Base-by-base conservation (phyloP, 2,329 filamentous ascomycete species). In the Colletotrichum eremochloae region DNA sequence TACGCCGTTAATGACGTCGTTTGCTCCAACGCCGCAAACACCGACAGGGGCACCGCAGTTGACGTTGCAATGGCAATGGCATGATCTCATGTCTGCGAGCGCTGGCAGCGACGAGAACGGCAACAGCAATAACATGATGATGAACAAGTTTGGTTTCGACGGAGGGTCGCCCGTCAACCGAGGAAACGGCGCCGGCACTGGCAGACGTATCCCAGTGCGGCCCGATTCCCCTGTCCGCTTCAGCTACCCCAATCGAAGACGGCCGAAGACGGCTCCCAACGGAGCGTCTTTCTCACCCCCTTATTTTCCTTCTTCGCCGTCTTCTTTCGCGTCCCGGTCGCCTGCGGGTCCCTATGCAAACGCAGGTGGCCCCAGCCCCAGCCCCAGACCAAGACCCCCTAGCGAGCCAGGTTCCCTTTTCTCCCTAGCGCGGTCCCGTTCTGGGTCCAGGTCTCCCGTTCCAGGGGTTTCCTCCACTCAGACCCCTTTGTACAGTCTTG, bases 341-440 rank as follows among this genome's bases (percentile, higher is more conserved):
- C 61, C 31, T 20, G 46, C 61, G 14, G 48, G 61, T 63, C 36
- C 36, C 36, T 29, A 40, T 57, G 36, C 55, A 8, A 58, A 29
- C 12, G n/a, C 36, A 52, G 33, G 60, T 42, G 60, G 60, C 14
- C 29, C n/a, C 48, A 29, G 61, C 46, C 58, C 69, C 66, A 72
- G 46, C 18, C 46, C 15, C 24, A 29, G 61, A 24, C 58, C 69
- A 55, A 72, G 69, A 29, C 46, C 69, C 52, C 69, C 69, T 44
- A 72, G 69, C 58, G 69, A 72, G 33, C 70, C 70, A 24, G 67
- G 66, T 52, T 72, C 70, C 61, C 63, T 70, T 56, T 72, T 70
- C 48, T 72, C 67, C 67, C 52, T 72, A 65, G 70, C 70, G 66
- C 66, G 46, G 38, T 60, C 70, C 48, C 60, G 40, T 72, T 72